Conservation (phyloP, 163 green algal species). For the Scenedesmus sp. region DNA sequence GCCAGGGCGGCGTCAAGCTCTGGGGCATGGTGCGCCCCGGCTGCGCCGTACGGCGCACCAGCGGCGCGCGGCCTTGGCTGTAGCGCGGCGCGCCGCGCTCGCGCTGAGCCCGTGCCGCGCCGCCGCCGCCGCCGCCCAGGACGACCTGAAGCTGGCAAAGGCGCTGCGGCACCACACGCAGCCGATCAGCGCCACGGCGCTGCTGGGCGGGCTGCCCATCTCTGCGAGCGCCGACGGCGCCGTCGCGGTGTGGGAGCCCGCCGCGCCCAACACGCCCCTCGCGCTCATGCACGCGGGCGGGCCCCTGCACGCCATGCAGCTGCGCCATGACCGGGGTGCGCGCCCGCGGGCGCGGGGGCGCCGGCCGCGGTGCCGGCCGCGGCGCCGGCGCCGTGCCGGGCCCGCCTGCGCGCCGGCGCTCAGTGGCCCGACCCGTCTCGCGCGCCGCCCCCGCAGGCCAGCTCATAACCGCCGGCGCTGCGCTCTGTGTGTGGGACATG, state of each 20-base stretch:
- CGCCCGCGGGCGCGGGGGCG: too few species aligned
- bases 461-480: slow-evolving; percentile 37
- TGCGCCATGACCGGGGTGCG: slow-evolving; percentile 41
- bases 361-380: too few species aligned
- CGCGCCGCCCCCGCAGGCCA: slow-evolving; percentile 46
- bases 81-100: too few species aligned
- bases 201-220: slow-evolving; percentile 52
- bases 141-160: slow-evolving; percentile 51
- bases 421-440: too few species aligned
- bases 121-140: too few species aligned
- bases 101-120: too few species aligned
- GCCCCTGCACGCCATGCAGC: slow-evolving; percentile 44
- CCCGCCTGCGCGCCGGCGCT: too few species aligned
- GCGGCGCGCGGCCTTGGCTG: too few species aligned
- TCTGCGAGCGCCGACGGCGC: slow-evolving; percentile 48
- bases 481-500: slow-evolving; percentile 33
- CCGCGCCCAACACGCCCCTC: slow-evolving; percentile 35
- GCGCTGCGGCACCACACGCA: slow-evolving; percentile 53
- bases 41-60: too few species aligned
- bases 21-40: too few species aligned
- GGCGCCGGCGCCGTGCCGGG: too few species aligned
- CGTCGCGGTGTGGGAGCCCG: slow-evolving; percentile 54
- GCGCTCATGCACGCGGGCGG: slow-evolving; percentile 44
- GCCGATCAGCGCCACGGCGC: slow-evolving; percentile 31
- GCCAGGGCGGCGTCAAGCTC: slow-evolving; percentile 48